Base-by-base conservation (phyloP, 2,329 filamentous ascomycete genomes). In the Dothidotthia symphoricarpi region DNA sequence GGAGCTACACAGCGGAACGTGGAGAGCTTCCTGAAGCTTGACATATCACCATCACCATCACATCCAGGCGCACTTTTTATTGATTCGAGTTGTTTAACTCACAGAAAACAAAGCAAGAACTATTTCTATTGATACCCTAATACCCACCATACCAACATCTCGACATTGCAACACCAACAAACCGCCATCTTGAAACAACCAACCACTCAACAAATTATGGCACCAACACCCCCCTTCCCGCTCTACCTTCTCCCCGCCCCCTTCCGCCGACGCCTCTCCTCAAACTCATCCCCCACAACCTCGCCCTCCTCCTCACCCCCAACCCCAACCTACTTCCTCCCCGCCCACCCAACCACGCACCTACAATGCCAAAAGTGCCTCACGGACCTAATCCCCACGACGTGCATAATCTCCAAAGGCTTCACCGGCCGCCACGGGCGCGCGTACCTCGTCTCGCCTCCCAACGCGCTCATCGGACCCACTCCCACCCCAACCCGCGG, bases 341-440 rank as follows among this genome's bases (percentile, higher is more conserved):
- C 45, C 12, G 25, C 43, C n/a, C 34, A 45, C 10, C 48, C 77
- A 52, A 64, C 68, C 32, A 79, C 79, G 3, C 75, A 76, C 58
- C 71, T 83, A 16, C 75, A 74, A 51, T 83, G 80, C 62, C 70
- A 73, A 17, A 74, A 74, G 49, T 83, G 80, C 57, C 74, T 78
- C 27, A 68, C 76, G 9, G 76, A 82, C 53, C 70, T 83, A 31
- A 77, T 78, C 46, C 69, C 77, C 36, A 75, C 76, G 12, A 72
- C 72, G 5, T 77, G 80, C 45, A 81, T 83, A 40, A 77, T 83
- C 53, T 75, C 70, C 66, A 82, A 82, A 66, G 80, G 80, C 36
- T 83, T 83, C 64, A 83, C 77, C 16, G 80, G 80, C 45, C 76
- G 80, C 13, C 76, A 83, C 58, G 80, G 80, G 5, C 77, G 80